phyloP scores from a whole-genome alignment of 2,329 filamentous ascomycete species.

The Metarhizium sp. region DNA sequence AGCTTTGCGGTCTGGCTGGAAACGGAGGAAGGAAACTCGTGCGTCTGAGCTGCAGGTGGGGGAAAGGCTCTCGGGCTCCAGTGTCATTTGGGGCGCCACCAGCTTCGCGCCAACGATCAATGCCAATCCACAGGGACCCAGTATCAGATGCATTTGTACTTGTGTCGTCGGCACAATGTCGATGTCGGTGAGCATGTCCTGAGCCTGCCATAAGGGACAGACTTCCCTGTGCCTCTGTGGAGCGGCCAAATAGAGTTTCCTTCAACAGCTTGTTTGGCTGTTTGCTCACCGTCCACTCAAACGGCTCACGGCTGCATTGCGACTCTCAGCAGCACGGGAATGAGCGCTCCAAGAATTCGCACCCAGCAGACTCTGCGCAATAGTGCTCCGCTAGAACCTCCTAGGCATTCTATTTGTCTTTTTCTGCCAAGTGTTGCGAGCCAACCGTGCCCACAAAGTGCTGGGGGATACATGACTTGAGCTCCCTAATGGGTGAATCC shows the following conservation, averaged over 20 bases:
- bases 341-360: background rate
- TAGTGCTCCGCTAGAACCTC: background rate
- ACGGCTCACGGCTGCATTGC: background rate
- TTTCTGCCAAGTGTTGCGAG: no score
- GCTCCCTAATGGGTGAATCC: no score
- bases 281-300: background rate
- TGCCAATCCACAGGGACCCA: no score
- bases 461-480: no score
- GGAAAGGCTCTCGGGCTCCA: background rate
- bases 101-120: background rate
- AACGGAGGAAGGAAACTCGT: background rate
- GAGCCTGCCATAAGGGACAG: background rate
- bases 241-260: background rate
- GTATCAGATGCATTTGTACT: background rate
- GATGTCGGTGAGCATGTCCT: background rate
- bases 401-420: no score
- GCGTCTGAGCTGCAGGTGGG: background rate
- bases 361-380: background rate
- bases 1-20: constrained; percentile 1
- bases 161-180: background rate
- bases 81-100: background rate
- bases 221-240: background rate
- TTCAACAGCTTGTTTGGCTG: background rate
- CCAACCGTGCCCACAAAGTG: no score
- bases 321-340: background rate